Base-by-base conservation (phyloP, 75 land plant genomes). In the Pseudotsuga menziesii region DNA sequence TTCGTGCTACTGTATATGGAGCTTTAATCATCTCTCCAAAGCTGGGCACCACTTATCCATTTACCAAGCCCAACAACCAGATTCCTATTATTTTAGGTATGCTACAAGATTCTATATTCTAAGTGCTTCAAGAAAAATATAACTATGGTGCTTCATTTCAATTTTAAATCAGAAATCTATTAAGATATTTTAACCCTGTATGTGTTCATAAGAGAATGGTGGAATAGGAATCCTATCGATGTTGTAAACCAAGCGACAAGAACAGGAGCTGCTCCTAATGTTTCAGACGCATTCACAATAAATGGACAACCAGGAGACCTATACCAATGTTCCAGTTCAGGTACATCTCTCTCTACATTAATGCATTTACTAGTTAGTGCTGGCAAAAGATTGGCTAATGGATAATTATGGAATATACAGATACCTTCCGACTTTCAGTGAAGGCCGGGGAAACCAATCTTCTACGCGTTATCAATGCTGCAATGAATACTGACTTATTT, bases 301-400 rank as follows among this genome's bases (percentile, higher is more conserved):
- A 90, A 90, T 73, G 88, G 90, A 23, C 85, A 84, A 64, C 93
- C 90, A 9, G 93, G 93, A 11, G 82, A 84, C 70, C 87, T 91
- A 20, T 91, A 84, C 72, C 66, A 59, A 6, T 88, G 93, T 76
- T 91, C 92, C 12, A 76, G 56, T 36, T 58, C 74, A 77, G 85
- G 80, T 78, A n/a, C 13, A 57, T 59, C 0, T 59, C 0, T 59
- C 22, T 19, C 7, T 22, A 5, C 6, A 3, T 59, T n/a, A 15
- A 4, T 59, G 23, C 2, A 5, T 4, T 23, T 20, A 59, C 2
- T 4, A 59, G 20, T 59, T 6, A n/a, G 61, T 59, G 19, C 22
- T 5, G 5, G 2, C 6, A 59, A 5, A 59, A 3, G 23, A 2
- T 20, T 15, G 15, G 5, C 6, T 4, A 20, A 59, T 59, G 20